Percentiles rank a stretch among this genome's conserved stretches.
Evolutionary conservation across 2,329 filamentous ascomycete species (phyloP).

Genomic region (Aspergillus cejpii): DNA sequence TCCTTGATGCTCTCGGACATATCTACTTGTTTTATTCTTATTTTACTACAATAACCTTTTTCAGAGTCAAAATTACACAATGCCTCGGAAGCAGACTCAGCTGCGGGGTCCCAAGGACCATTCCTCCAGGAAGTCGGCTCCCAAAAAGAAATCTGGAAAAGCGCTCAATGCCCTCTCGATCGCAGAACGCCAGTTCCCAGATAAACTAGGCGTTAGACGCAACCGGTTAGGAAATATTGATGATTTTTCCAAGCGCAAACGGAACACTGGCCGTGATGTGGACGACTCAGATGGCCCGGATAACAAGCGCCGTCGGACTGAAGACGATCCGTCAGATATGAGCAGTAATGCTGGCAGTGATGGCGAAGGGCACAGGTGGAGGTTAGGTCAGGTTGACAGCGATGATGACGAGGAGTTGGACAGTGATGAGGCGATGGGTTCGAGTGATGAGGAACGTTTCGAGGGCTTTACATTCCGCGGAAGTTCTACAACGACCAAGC

Average conservation of each 20-base stretch:
- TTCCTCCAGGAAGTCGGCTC: conserved; percentile 38
- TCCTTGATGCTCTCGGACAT: conserved; percentile 9
- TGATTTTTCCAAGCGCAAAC: conserved; percentile 40
- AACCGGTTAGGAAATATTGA: conserved; percentile 55
- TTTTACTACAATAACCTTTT: background rate
- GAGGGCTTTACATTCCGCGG: conserved; percentile 66
- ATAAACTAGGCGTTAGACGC: conserved; percentile 48
- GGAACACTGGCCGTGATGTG: conserved; percentile 33
- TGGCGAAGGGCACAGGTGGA: conserved; percentile 80
- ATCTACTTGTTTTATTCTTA: conserved; percentile 4
- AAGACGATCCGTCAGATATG: conserved; percentile 41
- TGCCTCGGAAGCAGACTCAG: conserved; percentile 40
- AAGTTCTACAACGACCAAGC: conserved; percentile 42
- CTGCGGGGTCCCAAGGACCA: conserved; percentile 36
- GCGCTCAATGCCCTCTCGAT: conserved; percentile 59
- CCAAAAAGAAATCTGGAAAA: conserved; percentile 44
- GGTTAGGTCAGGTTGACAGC: conserved; percentile 61
- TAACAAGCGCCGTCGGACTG: conserved; percentile 42
- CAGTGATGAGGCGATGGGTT: conserved; percentile 77
- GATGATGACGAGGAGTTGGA: conserved; percentile 64
- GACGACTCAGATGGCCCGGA: conserved; percentile 37
- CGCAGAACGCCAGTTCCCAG: conserved; percentile 52
- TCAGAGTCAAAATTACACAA: conserved; percentile 15
- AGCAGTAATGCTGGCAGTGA: conserved; percentile 70
- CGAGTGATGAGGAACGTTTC: conserved; percentile 80